These are phyloP conservation scores for Rhizophagus clarus DNA, from an alignment of 192 early-diverging fungal species.

Conservation along the genomic window DNA sequence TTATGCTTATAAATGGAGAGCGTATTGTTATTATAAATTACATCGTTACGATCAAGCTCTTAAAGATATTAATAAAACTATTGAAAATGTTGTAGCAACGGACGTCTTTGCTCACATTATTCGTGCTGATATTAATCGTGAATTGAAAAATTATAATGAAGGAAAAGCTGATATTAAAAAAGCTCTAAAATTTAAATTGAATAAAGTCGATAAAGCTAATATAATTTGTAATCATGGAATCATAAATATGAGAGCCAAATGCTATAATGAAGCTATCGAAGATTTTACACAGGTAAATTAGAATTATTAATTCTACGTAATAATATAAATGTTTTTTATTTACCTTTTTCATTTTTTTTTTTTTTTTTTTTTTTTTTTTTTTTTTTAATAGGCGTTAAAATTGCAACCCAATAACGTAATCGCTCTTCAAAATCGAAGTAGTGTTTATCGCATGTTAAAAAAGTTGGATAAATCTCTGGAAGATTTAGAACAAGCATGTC, in stretches of 20 bases:
- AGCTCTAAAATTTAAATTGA: neutral
- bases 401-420: neutral
- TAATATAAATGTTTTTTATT: neutral
- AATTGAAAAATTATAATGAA: neutral
- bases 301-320: neutral
- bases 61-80: neutral
- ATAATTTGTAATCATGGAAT: neutral
- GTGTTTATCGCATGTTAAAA: conserved; percentile 1
- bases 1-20: neutral
- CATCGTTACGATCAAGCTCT: neutral
- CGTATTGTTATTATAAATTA: neutral
- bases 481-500: neutral
- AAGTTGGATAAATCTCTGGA: neutral
- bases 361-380: neutral
- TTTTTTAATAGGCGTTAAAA: neutral
- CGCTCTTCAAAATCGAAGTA: neutral
- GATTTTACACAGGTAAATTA: neutral
- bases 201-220: neutral
- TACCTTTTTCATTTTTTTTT: neutral
- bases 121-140: neutral
- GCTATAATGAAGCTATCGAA: neutral
- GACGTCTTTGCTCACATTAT: neutral
- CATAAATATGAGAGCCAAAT: neutral
- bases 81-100: neutral
- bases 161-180: neutral